Evolutionary conservation across 2,329 filamentous ascomycete species (phyloP).

Genomic region (Colletotrichum liriopes): DNA sequence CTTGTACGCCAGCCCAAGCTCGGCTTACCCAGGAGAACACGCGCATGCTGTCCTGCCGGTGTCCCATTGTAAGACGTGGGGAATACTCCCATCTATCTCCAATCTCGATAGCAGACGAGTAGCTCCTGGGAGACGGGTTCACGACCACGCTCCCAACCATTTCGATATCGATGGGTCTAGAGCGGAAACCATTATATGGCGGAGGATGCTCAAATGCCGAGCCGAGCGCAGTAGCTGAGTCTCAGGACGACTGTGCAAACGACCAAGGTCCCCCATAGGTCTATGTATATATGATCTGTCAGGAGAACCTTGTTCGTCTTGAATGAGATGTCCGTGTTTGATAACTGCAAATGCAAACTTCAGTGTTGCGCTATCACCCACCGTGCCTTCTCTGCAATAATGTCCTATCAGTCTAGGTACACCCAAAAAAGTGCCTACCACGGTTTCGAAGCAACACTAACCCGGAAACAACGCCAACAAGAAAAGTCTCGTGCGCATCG

Average conservation of each 20-base stretch:
- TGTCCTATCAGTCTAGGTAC: not conserved
- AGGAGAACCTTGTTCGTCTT: not conserved
- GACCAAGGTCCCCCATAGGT: not conserved
- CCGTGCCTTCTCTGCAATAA: not conserved
- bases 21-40: not conserved
- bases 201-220: not conserved
- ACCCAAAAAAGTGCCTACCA: not conserved
- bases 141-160: no score
- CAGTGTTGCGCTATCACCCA: not conserved
- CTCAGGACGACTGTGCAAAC: not conserved
- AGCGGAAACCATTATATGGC: not conserved
- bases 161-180: not conserved
- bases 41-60: not conserved
- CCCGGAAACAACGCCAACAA: not conserved
- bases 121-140: not conserved
- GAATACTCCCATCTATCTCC: not conserved
- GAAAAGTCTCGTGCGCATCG: not conserved
- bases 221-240: constrained; percentile 3
- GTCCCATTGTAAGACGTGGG: not conserved
- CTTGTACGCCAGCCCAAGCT: not conserved
- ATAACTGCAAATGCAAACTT: not conserved
- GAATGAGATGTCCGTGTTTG: not conserved
- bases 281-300: not conserved
- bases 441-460: not conserved
- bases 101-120: not conserved